phyloP scores from a whole-genome alignment of 208 protist genomes.

The Borovskyia barvae region DNA sequence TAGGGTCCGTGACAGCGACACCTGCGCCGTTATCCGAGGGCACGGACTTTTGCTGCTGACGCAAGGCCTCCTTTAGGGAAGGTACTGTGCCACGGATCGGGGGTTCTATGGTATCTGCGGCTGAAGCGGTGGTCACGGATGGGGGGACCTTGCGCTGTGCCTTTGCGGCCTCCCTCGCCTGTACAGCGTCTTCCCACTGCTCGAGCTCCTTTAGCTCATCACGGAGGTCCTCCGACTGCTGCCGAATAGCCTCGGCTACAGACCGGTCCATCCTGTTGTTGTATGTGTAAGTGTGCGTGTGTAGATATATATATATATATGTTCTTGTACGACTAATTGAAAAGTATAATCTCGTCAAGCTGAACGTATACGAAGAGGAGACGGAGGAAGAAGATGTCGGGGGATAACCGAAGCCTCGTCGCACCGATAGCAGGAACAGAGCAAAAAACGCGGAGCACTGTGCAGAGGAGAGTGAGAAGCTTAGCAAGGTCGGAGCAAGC shows the following conservation, averaged over 20 bases:
- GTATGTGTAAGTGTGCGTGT: too few species aligned
- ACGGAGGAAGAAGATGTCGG: too few species aligned
- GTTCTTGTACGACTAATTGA: too few species aligned
- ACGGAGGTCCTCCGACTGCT: constrained; percentile 84
- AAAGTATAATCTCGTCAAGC: too few species aligned
- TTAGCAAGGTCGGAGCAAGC: too few species aligned
- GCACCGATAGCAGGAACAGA: too few species aligned
- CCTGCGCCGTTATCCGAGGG: neutral
- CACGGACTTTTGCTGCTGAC: constrained; percentile 16
- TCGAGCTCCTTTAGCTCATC: constrained; percentile 84
- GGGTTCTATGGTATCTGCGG: constrained; percentile 23
- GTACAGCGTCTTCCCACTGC: constrained; percentile 74
- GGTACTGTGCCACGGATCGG: constrained; percentile 86
- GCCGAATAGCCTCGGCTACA: constrained; percentile 62
- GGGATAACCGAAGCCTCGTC: too few species aligned
- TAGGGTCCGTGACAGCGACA: constrained; percentile 20
- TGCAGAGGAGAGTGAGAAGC: too few species aligned
- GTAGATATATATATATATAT: too few species aligned
- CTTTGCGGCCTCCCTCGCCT: constrained; percentile 33
- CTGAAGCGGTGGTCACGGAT: constrained; percentile 7
- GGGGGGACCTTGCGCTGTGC: constrained; percentile 27
- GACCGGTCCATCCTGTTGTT: constrained; percentile 28
- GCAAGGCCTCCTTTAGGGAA: constrained; percentile 75
- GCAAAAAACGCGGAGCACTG: too few species aligned
- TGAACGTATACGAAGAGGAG: too few species aligned